Evolutionary conservation across 1,284 basidiomycete genomes (phyloP).

Genomic region (Gomphus sp.): DNA sequence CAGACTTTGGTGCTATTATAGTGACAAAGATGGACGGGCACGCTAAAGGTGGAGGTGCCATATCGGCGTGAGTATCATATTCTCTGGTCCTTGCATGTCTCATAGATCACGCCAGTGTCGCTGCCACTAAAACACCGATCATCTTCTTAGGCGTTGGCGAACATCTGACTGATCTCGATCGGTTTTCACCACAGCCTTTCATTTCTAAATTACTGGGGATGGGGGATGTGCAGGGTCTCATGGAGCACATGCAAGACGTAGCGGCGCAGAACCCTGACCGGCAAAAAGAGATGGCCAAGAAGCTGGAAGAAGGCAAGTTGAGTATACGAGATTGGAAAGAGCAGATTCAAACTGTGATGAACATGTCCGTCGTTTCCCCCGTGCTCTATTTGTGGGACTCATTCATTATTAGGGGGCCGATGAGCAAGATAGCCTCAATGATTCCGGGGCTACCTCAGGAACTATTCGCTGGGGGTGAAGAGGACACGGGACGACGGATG

Average conservation of each 20-base stretch:
- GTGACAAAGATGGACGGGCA: conserved; percentile 99
- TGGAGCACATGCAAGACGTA: conserved; percentile 97
- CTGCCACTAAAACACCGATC: conserved; percentile 97
- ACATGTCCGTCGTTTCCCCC: conserved; percentile 58
- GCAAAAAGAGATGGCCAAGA: conserved; percentile 98
- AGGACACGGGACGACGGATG: conserved; percentile 86
- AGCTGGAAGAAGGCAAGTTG: conserved; percentile 93
- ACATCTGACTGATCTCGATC: conserved; percentile 92
- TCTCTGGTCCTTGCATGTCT: conserved; percentile 11
- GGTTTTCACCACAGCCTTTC: conserved; percentile 94
- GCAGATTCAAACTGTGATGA: conserved; percentile 96
- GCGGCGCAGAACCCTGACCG: conserved; percentile 90
- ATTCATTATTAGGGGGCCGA: conserved; percentile 66
- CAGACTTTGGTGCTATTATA: conserved; percentile 97
- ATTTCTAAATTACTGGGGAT: conserved; percentile 94
- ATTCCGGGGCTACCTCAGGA: conserved; percentile 93
- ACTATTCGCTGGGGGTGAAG: conserved; percentile 82
- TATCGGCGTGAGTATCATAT: conserved; percentile 75
- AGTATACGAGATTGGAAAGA: conserved; percentile 97
- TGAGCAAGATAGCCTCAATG: conserved; percentile 98
- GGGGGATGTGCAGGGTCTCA: conserved; percentile 92
- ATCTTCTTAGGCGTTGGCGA: conserved; percentile 98
- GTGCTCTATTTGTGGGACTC: neutral
- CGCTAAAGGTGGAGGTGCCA: conserved; percentile 98
- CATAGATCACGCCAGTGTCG: conserved; percentile 54